A percentile compares a stretch with the other conserved stretches of the same genome.
phyloP scores from a whole-genome alignment of 805 yeast genomes.

The Naumovozyma dairenensis region DNA sequence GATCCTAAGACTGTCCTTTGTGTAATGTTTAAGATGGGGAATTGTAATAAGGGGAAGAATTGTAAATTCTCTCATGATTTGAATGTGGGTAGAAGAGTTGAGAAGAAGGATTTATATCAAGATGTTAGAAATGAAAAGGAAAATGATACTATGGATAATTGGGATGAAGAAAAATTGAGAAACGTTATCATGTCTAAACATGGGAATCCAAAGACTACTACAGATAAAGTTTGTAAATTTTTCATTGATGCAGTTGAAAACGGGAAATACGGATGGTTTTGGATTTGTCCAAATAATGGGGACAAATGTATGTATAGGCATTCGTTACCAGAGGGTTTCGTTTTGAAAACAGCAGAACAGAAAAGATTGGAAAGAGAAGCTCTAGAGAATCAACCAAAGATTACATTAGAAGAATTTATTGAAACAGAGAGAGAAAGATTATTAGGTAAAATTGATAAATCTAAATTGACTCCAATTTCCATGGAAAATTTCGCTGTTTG shows the following conservation, averaged over 20 bases:
- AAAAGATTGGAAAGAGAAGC: constrained; percentile 81
- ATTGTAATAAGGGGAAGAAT: constrained; percentile 67
- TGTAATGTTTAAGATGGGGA: constrained; percentile 77
- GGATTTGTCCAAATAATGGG: constrained; percentile 95
- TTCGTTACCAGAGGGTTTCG: constrained; percentile 93
- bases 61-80: constrained; percentile 94
- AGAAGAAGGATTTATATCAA: constrained; percentile 84
- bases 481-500: constrained; percentile 69
- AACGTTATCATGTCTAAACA: constrained; percentile 82
- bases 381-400: constrained; percentile 72
- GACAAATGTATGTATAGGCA: constrained; percentile 89
- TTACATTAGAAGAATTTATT: constrained; percentile 89
- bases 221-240: constrained; percentile 87
- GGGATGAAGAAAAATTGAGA: constrained; percentile 95
- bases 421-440: constrained; percentile 85
- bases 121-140: constrained; percentile 68
- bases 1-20: constrained; percentile 93
- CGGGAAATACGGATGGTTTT: constrained; percentile 97
- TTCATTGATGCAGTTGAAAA: constrained; percentile 96
- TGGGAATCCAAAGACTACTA: constrained; percentile 88
- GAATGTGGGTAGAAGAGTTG: constrained; percentile 75
- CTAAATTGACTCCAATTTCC: constrained; percentile 77
- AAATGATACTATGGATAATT: constrained; percentile 83
- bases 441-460: too few relatives aligned
- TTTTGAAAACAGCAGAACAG: constrained; percentile 93